Evolutionary conservation across 2,329 filamentous ascomycete genomes (phyloP).

Genomic region (Ophiostoma ips): DNA sequence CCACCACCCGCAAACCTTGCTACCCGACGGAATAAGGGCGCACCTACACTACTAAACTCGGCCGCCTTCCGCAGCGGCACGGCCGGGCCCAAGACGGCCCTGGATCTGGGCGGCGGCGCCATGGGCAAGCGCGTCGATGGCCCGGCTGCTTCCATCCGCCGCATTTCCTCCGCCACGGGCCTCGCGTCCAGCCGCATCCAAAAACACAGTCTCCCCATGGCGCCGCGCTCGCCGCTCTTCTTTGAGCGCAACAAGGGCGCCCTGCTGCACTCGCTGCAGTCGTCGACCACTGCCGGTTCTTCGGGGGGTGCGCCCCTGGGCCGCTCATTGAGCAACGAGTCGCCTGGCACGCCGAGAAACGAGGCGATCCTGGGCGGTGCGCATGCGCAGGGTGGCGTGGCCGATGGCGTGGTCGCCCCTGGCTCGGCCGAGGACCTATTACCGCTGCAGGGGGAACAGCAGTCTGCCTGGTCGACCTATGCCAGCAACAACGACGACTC

Average conservation of each 20-base stretch:
- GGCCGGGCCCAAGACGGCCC: slow-evolving; percentile 11
- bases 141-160: slow-evolving; percentile 33
- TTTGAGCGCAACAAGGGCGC: not conserved
- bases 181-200: slow-evolving; percentile 26
- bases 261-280: slow-evolving; percentile 25
- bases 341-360: not conserved
- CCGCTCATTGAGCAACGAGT: not conserved
- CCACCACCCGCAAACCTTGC: slow-evolving; percentile 39
- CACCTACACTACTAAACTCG: slow-evolving; percentile 34
- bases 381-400: too few relatives aligned
- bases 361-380: not conserved
- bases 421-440: not conserved
- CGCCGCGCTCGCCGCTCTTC: slow-evolving; percentile 29
- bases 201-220: slow-evolving; percentile 20
- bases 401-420: not conserved
- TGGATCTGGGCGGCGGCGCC: not conserved
- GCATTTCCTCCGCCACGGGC: slow-evolving; percentile 38
- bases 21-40: slow-evolving; percentile 35
- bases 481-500: slow-evolving; percentile 30
- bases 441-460: not conserved
- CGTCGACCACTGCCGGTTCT: not conserved
- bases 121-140: slow-evolving; percentile 11
- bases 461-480: slow-evolving; percentile 13
- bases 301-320: too few relatives aligned
- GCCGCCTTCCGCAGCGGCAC: slow-evolving; percentile 31